A percentile compares a stretch with the other conserved stretches of the same genome.
Conservation (phyloP, 306 rosid genomes). For the Neltuma alba region DNA sequence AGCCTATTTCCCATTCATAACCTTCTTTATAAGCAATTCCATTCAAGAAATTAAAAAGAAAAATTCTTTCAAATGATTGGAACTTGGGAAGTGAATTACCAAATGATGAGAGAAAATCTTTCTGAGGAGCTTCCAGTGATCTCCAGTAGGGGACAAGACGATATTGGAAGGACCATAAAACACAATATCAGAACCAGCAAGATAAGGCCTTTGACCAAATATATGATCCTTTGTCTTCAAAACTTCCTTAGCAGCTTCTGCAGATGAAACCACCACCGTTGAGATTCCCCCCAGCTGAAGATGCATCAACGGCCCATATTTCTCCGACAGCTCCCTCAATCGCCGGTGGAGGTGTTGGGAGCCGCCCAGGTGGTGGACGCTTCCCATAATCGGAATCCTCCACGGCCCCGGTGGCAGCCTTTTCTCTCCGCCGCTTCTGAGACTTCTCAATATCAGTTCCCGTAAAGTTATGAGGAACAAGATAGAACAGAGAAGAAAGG, state of each 20-base stretch:
- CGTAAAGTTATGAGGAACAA: background rate
- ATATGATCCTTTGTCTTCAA: constrained; percentile 30
- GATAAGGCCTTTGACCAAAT: constrained; percentile 23
- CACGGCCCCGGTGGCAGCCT: no score
- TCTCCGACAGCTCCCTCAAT: background rate
- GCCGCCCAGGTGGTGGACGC: constrained; percentile 25
- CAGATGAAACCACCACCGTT: constrained; percentile 36
- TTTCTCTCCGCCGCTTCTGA: background rate
- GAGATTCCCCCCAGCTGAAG: constrained; percentile 29
- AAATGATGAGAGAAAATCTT: constrained; percentile 11
- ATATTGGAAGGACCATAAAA: background rate
- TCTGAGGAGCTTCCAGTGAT: constrained; percentile 29
- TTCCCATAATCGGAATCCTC: background rate
- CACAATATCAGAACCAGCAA: background rate
- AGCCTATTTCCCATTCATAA: background rate
- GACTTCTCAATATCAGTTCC: background rate
- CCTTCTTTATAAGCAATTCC: no score
- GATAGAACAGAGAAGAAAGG: background rate
- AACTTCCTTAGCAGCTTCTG: constrained; percentile 38
- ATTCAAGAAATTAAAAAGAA: background rate
- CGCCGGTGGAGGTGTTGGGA: background rate
- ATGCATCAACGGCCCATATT: constrained; percentile 34
- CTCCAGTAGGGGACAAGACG: constrained; percentile 15
- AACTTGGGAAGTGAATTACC: background rate
- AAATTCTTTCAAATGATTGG: background rate